These are phyloP conservation scores for Colletotrichum brevisporum DNA, from an alignment of 2,329 filamentous ascomycete genomes.

Conservation along the genomic window DNA sequence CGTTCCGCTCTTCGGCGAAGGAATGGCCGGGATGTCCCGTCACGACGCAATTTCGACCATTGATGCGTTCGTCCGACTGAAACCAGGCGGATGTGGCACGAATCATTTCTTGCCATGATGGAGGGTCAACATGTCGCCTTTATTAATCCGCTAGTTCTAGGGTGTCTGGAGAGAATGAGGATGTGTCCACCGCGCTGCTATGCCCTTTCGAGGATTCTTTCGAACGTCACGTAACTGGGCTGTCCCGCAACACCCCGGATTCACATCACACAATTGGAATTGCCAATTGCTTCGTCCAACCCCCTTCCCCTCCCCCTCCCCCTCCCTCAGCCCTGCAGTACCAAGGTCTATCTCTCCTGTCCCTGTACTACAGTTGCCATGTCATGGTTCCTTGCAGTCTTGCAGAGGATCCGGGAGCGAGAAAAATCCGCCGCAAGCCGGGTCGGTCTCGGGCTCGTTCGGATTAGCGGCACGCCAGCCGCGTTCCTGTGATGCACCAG, in stretches of 20 bases:
- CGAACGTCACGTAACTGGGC: background rate
- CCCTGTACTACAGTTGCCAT: background rate
- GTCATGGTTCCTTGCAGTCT: no score
- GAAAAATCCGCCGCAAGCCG: constrained; percentile 25
- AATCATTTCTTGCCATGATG: constrained; percentile 1
- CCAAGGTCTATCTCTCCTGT: background rate
- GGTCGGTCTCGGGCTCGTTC: constrained; percentile 9
- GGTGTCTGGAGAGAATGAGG: background rate
- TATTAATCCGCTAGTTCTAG: background rate
- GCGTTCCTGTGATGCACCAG: constrained; percentile 13
- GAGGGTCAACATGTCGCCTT: background rate
- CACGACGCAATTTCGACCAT: constrained; percentile 18
- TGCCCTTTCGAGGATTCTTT: constrained; percentile 12
- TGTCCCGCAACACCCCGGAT: constrained; percentile 36
- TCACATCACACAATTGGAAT: constrained; percentile 38
- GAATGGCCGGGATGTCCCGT: constrained; percentile 7
- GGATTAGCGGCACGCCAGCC: constrained; percentile 29
- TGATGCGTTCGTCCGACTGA: constrained; percentile 36
- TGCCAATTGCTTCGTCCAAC: constrained; percentile 30
- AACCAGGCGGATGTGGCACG: constrained; percentile 14
- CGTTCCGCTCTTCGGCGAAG: constrained; percentile 16
- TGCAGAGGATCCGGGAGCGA: constrained; percentile 1
- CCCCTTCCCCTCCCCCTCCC: background rate
- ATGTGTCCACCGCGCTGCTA: background rate
- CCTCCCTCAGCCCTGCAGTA: no score